Evolutionary conservation across 2,329 filamentous ascomycete genomes (phyloP), one percentile per base, ranked within the genome.

Genomic region (Microcyclospora pomicola): DNA sequence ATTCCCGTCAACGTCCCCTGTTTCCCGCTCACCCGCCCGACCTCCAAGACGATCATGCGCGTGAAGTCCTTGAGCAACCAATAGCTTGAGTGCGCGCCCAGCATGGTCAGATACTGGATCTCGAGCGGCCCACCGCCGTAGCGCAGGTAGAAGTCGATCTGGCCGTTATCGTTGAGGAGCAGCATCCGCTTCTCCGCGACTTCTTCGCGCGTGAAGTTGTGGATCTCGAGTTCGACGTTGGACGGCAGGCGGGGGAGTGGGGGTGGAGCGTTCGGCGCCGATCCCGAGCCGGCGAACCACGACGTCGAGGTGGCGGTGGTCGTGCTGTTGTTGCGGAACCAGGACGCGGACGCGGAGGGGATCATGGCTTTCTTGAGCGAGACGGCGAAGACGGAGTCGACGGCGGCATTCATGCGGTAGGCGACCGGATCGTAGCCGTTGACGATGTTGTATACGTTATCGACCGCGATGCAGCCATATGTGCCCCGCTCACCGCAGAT

Each of bases 381-480:
- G 6, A 76, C 68, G 0, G 87, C 80, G 50, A 94, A 94, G 15
- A 71, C 68, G 4, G 76, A 73, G 56, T 98, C 91, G 31, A 96
- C 78, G 3, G 87, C 80, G 15, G 87, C 85, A 51, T 95, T 98
- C 41, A 96, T 73, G 12, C 88, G 72, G 58, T 95, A 96, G 1
- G 87, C 84, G 40, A 98, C 92, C 2, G 91, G 76, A 45, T 81
- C 77, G 42, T 77, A 79, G 27, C 73, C 72, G 48, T 80, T 77
- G 55, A 96, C 74, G 45, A 98, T 73, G 52, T 98, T 98, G 67
- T 96, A 98, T 40, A 98, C 73, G 56, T 96, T 98, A 62, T 96
- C 85, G 1, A 96, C 81, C 1, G 88, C 84, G 19, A 96, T 66
- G 58, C 91, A 96, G 13, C 91, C 91, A 57, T 93, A 94, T 5